Conservation (phyloP, 1,139 yeast species). For the Kluyveromyces sp. region DNA sequence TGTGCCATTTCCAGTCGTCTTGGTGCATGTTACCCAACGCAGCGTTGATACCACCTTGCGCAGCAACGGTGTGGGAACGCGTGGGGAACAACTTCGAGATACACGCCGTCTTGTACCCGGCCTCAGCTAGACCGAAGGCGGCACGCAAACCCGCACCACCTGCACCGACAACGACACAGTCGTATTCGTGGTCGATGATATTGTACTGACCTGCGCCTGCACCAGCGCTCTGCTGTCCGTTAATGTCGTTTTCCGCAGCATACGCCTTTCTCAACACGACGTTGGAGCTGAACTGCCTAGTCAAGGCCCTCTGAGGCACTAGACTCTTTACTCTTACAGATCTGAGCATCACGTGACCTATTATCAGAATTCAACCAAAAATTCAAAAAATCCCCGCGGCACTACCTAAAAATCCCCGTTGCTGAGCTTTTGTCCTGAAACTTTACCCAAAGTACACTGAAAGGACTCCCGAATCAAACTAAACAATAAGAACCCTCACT, state of each 20-base stretch:
- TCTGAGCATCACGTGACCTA: neutral
- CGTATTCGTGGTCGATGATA: conserved; percentile 94
- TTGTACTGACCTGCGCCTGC: conserved; percentile 74
- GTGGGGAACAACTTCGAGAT: conserved; percentile 96
- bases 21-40: conserved; percentile 94
- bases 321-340: neutral
- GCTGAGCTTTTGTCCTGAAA: no score
- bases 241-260: conserved; percentile 27
- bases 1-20: conserved; percentile 99
- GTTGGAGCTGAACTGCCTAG: conserved; percentile 1
- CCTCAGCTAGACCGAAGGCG: conserved; percentile 94
- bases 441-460: no score
- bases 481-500: no score
- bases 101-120: conserved; percentile 97
- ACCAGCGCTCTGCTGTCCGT: conserved; percentile 22
- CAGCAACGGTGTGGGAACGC: conserved; percentile 97
- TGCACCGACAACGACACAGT: conserved; percentile 96
- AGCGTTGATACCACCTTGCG: conserved; percentile 99
- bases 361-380: no score
- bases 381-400: neutral
- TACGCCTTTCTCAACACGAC: conserved; percentile 18
- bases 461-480: no score
- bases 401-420: no score
- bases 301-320: neutral
- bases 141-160: conserved; percentile 99